These are phyloP conservation scores for Arachis monticola DNA, from an alignment of 331 rosid genomes.

Conservation along the genomic window DNA sequence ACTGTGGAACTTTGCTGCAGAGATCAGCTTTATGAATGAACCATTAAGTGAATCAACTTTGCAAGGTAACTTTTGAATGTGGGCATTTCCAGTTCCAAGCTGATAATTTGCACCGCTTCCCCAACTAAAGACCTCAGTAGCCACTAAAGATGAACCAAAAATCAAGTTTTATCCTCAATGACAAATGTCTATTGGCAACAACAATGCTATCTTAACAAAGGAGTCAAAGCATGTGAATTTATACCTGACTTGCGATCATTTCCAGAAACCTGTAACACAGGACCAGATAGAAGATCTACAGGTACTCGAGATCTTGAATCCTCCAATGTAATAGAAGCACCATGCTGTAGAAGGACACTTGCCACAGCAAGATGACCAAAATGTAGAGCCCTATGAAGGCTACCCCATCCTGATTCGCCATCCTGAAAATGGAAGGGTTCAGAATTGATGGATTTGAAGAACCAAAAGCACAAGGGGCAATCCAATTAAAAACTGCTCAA, in stretches of 20 bases:
- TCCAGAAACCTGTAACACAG: slow-evolving; percentile 68
- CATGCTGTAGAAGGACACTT: slow-evolving; percentile 79
- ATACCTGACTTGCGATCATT: slow-evolving; percentile 67
- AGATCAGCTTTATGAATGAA: slow-evolving; percentile 67
- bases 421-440: slow-evolving; percentile 59
- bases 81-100: slow-evolving; percentile 98
- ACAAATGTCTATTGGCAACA: slow-evolving; percentile 30
- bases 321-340: slow-evolving; percentile 80
- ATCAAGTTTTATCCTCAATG: slow-evolving; percentile 37
- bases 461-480: slow-evolving; percentile 10
- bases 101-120: slow-evolving; percentile 98
- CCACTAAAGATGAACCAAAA: slow-evolving; percentile 58
- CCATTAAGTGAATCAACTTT: slow-evolving; percentile 90
- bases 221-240: slow-evolving; percentile 36
- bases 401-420: slow-evolving; percentile 98
- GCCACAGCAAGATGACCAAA: slow-evolving; percentile 95
- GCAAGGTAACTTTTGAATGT: slow-evolving; percentile 88
- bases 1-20: slow-evolving; percentile 95
- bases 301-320: slow-evolving; percentile 88
- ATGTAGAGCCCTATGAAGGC: slow-evolving; percentile 97
- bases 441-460: slow-evolving; percentile 24
- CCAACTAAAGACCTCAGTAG: slow-evolving; percentile 94
- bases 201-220: slow-evolving; percentile 32
- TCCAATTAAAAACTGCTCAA: neutral
- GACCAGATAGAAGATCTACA: slow-evolving; percentile 86